Evolutionary conservation across 2,329 filamentous ascomycete species (phyloP).

Genomic region (Trichoderma asperellum): DNA sequence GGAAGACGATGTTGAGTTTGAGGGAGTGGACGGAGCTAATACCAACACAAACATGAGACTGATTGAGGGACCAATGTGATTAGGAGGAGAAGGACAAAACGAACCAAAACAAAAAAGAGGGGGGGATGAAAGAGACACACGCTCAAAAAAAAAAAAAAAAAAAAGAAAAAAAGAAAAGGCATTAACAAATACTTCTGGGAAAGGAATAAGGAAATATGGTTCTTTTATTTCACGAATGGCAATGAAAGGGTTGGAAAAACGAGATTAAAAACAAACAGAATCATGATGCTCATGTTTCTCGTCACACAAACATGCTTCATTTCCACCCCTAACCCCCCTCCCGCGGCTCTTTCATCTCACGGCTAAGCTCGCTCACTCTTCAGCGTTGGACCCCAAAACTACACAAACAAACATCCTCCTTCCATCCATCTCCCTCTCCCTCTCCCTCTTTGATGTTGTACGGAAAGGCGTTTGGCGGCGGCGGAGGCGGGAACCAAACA

Average conservation of each 20-base stretch:
- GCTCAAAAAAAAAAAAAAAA: background rate
- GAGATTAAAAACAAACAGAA: background rate
- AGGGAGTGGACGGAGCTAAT: conserved; percentile 41
- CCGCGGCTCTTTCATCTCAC: background rate
- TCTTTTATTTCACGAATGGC: background rate
- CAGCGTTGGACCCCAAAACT: too few relatives aligned
- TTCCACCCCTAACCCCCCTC: too few relatives aligned
- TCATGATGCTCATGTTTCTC: background rate
- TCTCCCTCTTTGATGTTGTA: conserved; percentile 1
- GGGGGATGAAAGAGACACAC: background rate
- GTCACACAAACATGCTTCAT: background rate
- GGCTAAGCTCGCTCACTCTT: background rate
- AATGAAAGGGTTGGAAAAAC: background rate
- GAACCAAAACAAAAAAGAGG: background rate
- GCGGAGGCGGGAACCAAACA: background rate
- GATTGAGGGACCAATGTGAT: conserved; percentile 35
- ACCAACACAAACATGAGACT: conserved; percentile 33
- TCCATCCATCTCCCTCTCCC: background rate
- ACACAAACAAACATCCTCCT: background rate
- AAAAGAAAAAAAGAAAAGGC: background rate
- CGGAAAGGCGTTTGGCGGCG: conserved; percentile 17
- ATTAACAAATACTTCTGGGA: background rate
- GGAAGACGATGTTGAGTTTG: conserved; percentile 55
- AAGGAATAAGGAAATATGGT: background rate
- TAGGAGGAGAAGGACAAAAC: conserved; percentile 1